Base-by-base conservation (phyloP, 345 rosid species). In the Eucalyptus decipiens region DNA sequence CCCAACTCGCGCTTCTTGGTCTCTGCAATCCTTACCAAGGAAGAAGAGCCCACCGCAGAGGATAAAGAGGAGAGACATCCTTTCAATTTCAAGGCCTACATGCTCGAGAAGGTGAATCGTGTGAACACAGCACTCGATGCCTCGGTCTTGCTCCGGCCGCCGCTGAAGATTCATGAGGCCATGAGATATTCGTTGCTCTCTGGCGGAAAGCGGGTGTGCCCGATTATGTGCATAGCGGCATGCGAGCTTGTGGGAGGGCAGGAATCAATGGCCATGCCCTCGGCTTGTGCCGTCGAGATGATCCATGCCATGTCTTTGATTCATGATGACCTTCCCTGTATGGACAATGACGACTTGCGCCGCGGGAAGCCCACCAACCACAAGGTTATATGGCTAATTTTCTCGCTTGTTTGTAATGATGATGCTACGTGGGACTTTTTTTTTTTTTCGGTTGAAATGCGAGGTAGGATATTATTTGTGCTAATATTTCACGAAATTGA, bases 221-320 rank as follows among this genome's bases (percentile, higher is more conserved):
- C 99, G 0, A 91, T 93, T 24, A 95, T 97, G 72, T 98, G 99
- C 88, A 83, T 98, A 89, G 99, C 96, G 18, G 98, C 98, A 0
- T 95, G 98, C 52, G 99, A 96, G 87, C 94, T 96, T 30, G 98
- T 96, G n/a, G 98, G 99, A 2, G 98, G 99, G 9, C 34, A 87
- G 19, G 95, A 95, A 87, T 87, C 96, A 23, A 49, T 52, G 88
- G 98, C 97, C 49, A 95, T 98, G 97, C 97, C 98, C 1, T 95
- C 98, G 1, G 98, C 99, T 52, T 97, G 98, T 81, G 99, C 98
- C n/a, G 94, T 98, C n/a, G 98, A 98, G 86, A 98, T 97, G 99
- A 93, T 97, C 87, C 99, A 98, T 88, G 95, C 99, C 90, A 98
- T 98, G 99, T 98, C 99, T 2, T 92, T 97, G 15, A 96, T 98